A percentile compares a stretch with the other conserved stretches of the same genome.
Conservation (phyloP, 805 yeast genomes). For the Spathaspora arborariae region DNA sequence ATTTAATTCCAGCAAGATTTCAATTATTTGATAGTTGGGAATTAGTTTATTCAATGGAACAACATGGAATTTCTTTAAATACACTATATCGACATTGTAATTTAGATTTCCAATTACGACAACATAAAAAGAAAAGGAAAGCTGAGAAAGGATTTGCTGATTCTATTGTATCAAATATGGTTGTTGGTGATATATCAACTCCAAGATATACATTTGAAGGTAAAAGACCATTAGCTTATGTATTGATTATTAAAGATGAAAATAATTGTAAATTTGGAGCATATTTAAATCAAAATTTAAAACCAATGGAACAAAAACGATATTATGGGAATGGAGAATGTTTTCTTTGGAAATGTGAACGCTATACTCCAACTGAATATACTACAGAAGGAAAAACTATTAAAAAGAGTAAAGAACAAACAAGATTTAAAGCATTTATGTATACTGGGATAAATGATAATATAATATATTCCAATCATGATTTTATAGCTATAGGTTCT, state of each 20-base stretch:
- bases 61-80: slow-evolving; percentile 82
- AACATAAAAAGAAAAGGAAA: slow-evolving; percentile 13
- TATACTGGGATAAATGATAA: slow-evolving; percentile 88
- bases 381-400: neutral
- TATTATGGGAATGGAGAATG: slow-evolving; percentile 96
- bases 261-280: slow-evolving; percentile 70
- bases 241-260: slow-evolving; percentile 67
- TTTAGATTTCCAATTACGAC: slow-evolving; percentile 37
- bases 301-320: slow-evolving; percentile 65
- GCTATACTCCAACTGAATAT: slow-evolving; percentile 18
- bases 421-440: slow-evolving; percentile 71
- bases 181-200: slow-evolving; percentile 16
- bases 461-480: slow-evolving; percentile 74
- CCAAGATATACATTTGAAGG: slow-evolving; percentile 9
- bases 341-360: slow-evolving; percentile 79
- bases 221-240: slow-evolving; percentile 58
- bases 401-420: slow-evolving; percentile 1
- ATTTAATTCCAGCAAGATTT: slow-evolving; percentile 70
- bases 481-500: slow-evolving; percentile 81
- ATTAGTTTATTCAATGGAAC: slow-evolving; percentile 79
- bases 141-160: slow-evolving; percentile 35
- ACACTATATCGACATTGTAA: slow-evolving; percentile 63
- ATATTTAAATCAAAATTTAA: slow-evolving; percentile 68
- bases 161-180: slow-evolving; percentile 29
- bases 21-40: slow-evolving; percentile 79